Base-by-base conservation (phyloP, 2,329 filamentous ascomycete species). In the Whalleya microplaca region DNA sequence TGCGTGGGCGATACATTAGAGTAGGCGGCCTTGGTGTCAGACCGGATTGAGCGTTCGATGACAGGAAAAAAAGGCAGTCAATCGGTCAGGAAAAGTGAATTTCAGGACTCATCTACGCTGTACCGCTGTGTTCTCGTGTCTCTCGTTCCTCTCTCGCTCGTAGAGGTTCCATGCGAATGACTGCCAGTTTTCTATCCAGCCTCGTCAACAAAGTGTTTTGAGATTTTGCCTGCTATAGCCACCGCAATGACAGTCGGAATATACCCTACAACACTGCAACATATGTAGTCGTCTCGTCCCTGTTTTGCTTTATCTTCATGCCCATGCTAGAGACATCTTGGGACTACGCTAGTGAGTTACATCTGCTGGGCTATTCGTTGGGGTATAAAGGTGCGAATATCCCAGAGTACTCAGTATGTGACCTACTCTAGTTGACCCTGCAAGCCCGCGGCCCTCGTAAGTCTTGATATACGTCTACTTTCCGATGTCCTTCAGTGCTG, bases 31-130 rank as follows among this genome's bases (percentile, higher is more conserved):
- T 48, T 54, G 48, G 44, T 47, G 47, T 47, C 53, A 44, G 19
- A 46, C 46, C 16, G 49, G 41, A 46, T 47, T 41, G n/a, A 56
- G 48, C 50, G 51, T 60, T 58, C 58, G 48, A 55, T 50, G 45
- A 59, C 59, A 57, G 55, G 58, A 60, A 57, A 59, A 57, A 62
- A 56, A 52, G 45, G 46, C 47, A 61, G 53, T 52, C 60, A 63
- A 53, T 56, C 59, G 59, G 53, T 50, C 51, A 63, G 55, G 19
- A 61, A 58, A 59, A 59, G 45, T 56, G 56, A 55, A 50, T 55
- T 59, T 23, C 49, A 53, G 29, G 48, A 56, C 49, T 44, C 43
- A 40, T 53, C 21, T 53, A 44, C 46, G 23, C 19, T n/a, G 45
- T 49, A 40, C 47, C 32, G 18, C 58, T n/a, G n/a, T n/a, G n/a